phyloP scores from a whole-genome alignment of 176 grass and related monocot genomes.

The Carex littledalei region DNA sequence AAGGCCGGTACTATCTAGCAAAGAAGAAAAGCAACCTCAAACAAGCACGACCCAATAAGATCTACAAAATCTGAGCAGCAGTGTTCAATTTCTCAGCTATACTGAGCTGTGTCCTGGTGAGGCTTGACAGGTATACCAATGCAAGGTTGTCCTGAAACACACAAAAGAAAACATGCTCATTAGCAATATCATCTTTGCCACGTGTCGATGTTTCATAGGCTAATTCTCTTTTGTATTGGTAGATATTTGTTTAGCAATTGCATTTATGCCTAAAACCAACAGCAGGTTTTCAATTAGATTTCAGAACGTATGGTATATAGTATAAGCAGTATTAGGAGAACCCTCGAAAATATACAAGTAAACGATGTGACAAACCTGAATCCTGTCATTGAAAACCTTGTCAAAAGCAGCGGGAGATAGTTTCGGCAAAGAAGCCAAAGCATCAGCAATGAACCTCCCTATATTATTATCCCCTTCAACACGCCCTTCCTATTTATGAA shows the following conservation, averaged over 20 bases:
- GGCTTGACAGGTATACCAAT: constrained; percentile 80
- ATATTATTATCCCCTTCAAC: constrained; percentile 61
- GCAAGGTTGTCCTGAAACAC: constrained; percentile 68
- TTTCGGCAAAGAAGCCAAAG: constrained; percentile 69
- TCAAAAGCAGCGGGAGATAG: constrained; percentile 72
- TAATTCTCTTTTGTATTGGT: not conserved
- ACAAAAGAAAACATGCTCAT: not conserved
- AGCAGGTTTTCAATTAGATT: not conserved
- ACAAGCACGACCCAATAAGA: constrained; percentile 23
- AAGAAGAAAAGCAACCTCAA: constrained; percentile 9
- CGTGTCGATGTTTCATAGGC: no score
- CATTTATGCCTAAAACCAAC: not conserved
- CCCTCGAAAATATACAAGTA: not conserved
- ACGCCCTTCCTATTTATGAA: constrained; percentile 48
- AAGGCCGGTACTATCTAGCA: constrained; percentile 6
- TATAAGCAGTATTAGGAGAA: no score
- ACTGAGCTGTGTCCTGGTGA: constrained; percentile 78
- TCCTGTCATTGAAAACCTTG: constrained; percentile 84
- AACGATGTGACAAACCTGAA: constrained; percentile 45
- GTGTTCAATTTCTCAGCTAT: constrained; percentile 94
- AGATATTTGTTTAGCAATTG: not conserved
- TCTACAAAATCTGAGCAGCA: constrained; percentile 68
- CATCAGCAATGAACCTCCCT: constrained; percentile 58
- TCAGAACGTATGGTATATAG: not conserved
- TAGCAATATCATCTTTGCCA: not conserved